Evolutionary conservation across 2,329 filamentous ascomycete species (phyloP).

Genomic region (Penicillium sp.): DNA sequence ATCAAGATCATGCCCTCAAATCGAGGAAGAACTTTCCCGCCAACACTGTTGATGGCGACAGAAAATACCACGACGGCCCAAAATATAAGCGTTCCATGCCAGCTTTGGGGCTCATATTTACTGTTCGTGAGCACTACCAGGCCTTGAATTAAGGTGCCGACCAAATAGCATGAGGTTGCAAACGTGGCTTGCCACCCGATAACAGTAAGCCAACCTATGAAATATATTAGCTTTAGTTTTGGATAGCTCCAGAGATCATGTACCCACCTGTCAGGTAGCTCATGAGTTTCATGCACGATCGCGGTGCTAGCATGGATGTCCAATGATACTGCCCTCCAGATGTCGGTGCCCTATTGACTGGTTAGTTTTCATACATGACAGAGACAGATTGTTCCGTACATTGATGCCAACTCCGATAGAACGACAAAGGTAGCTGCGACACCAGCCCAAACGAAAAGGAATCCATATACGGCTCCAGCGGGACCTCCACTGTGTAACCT

Average conservation of each 20-base stretch:
- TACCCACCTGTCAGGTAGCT: constrained; percentile 40
- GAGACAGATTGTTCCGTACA: constrained; percentile 19
- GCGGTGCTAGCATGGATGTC: constrained; percentile 44
- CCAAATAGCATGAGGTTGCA: constrained; percentile 36
- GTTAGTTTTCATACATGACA: background rate
- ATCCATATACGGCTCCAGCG: constrained; percentile 36
- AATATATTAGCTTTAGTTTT: background rate
- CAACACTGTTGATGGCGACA: constrained; percentile 46
- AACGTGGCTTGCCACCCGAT: constrained; percentile 48
- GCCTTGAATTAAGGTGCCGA: constrained; percentile 39
- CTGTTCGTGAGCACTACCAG: constrained; percentile 40
- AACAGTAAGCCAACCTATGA: constrained; percentile 42
- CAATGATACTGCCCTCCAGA: constrained; percentile 44
- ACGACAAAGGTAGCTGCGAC: constrained; percentile 28
- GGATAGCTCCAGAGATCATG: background rate
- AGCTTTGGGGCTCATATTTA: constrained; percentile 41
- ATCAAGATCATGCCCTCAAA: constrained; percentile 52
- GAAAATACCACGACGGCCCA: constrained; percentile 45
- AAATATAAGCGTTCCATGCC: constrained; percentile 53
- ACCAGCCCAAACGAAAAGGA: constrained; percentile 35
- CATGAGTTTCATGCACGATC: constrained; percentile 34
- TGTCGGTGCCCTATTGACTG: constrained; percentile 30
- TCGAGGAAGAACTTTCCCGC: constrained; percentile 45
- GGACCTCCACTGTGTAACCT: constrained; percentile 32
- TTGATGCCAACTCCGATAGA: constrained; percentile 36